Base-by-base conservation (phyloP, 1,284 basidiomycete genomes). In the Naganishia liquefaciens region DNA sequence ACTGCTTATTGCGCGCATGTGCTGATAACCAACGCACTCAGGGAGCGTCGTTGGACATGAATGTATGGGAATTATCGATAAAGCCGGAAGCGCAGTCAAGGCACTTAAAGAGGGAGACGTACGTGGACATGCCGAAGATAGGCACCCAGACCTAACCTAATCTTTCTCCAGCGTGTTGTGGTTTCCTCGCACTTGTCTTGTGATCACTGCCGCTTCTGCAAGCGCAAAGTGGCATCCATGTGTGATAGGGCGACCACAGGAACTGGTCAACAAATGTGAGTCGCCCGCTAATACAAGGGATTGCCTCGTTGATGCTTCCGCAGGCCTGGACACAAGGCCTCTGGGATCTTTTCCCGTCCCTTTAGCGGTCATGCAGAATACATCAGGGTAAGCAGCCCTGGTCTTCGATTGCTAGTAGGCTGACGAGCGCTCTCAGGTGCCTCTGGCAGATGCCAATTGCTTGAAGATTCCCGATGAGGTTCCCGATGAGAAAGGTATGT, bases 111-210 rank as follows among this genome's bases (percentile, higher is more conserved):
- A 79, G 5, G 88, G 88, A 17, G 84, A 90, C 70, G 63, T 64
- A 46, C 39, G 63, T 54, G 13, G 9, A 25, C 33, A 9, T 39
- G 21, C 40, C 2, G 39, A 28, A 11, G 13, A 19, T n/a, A n/a
- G 27, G 9, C 30, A 3, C 17, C 47, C 25, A 5, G n/a, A 44
- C 43, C 17, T 44, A 17, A 23, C 19, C 17, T 7, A 44, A 1
- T n/a, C 17, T 19, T 11, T 3, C 25, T 1, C 1, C 21, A 63
- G 46, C 83, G 87, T 9, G 87, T 90, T 57, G 88, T 90, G 15
- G 83, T 85, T 0, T 86, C 85, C 0, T 91, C 90, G 84, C 87
- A 90, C 71, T 86, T 89, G 60, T 86, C 87, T 0, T 91, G 89
- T 71, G 89, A 89, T 5, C 80, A 85, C 47, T 91, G 89, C 77